Evolutionary conservation across 2,329 filamentous ascomycete genomes (phyloP), one percentile per base, ranked within the genome.

Genomic region (Xylaria sp.): DNA sequence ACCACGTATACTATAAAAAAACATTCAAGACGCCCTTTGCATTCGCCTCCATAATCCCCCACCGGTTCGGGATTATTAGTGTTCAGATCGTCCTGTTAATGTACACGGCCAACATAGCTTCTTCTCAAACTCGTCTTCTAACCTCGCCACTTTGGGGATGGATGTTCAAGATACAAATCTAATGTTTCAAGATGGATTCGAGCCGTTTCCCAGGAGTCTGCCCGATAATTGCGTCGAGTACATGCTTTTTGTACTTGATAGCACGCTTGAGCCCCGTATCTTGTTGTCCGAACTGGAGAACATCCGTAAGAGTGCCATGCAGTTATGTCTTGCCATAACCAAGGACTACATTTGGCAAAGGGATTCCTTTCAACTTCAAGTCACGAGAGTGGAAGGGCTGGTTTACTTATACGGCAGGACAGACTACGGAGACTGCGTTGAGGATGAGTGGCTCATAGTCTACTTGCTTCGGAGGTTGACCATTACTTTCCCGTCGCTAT

Each of bases 401-500:
- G 76, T 83, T n/a, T 89, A 90, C 69, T 85, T 99, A 5, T 86
- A 88, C 69, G 95, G 95, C 22, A 83, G 85, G 58, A 96, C 93
- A 0, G 92, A 95, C 77, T 98, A 94, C 74, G 94, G 95, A 9
- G 96, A 99, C 79, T 96, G 94, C 0, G 90, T 98, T 3, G 95
- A 97, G 75, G 96, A 99, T 74, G 96, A 99, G 81, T 99, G 96
- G 96, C 86, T 98, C 5, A 90, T 98, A 66, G 94, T 98, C 22
- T 97, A 94, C 80, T 82, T 98, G 5, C 83, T 99, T 33, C 89
- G 92, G 50, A 91, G 97, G 79, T 81, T 98, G 72, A 94, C 90
- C 72, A 91, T 85, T 72, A 84, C 86, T 42, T 92, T 92, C 73
- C 83, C 88, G 4, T 85, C 91, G 66, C 83, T 94, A 7, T 99